Conservation (phyloP, 371 early-diverging fungal species). For the Circinella umbellata region DNA sequence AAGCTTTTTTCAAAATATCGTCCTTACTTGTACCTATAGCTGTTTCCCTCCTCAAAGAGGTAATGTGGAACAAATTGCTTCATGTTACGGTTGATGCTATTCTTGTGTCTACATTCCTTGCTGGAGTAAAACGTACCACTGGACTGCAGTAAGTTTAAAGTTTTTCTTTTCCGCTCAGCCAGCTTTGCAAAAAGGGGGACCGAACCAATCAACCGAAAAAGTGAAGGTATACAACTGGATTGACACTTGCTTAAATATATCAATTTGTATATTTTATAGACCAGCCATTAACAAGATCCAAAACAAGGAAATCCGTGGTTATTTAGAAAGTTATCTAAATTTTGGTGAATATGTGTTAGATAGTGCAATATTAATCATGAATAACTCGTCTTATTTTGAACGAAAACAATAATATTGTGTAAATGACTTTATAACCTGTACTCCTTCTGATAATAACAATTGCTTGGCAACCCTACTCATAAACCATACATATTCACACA, state of each 20-base stretch:
- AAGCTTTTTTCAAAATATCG: conserved; percentile 15
- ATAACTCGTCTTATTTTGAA: conserved; percentile 65
- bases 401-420: conserved; percentile 1
- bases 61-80: conserved; percentile 57
- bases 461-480: no score
- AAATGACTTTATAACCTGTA: background rate
- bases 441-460: background rate
- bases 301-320: conserved; percentile 53
- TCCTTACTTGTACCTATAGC: conserved; percentile 26
- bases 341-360: conserved; percentile 75
- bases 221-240: no score
- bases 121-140: conserved; percentile 75
- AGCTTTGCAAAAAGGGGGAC: no score
- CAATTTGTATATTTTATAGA: conserved; percentile 23
- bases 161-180: no score
- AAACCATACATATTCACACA: no score
- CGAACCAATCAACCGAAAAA: no score
- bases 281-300: conserved; percentile 62
- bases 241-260: no score
- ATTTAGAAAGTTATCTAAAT: conserved; percentile 64
- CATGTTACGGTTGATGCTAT: conserved; percentile 74
- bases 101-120: conserved; percentile 75
- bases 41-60: conserved; percentile 23
- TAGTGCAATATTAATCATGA: conserved; percentile 59
- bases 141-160: conserved; percentile 58